Percentiles rank a stretch among this genome's conserved stretches.
Conservation (phyloP, 345 rosid species). For the Populus nigra region DNA sequence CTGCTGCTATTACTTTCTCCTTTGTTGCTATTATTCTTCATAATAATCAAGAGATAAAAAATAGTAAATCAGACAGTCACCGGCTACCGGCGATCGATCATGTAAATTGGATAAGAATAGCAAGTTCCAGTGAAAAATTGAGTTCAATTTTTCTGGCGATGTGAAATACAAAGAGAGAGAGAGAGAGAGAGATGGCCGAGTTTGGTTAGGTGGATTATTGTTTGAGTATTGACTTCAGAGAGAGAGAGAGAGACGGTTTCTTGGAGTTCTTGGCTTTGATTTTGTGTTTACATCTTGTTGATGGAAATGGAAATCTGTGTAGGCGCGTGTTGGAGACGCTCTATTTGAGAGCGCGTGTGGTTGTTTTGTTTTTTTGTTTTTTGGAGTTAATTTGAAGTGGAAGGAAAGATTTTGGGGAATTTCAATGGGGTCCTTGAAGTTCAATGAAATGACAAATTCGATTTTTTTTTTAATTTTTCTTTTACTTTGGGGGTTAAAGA, state of each 20-base stretch:
- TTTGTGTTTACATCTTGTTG: slow-evolving; percentile 10
- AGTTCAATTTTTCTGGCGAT: background rate
- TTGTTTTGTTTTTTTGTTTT: background rate
- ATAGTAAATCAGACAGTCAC: slow-evolving; percentile 15
- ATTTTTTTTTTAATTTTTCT: background rate
- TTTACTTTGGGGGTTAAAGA: background rate
- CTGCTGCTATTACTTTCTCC: slow-evolving; percentile 26
- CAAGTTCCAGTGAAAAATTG: background rate
- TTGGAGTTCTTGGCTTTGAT: slow-evolving; percentile 32
- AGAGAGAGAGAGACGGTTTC: slow-evolving; percentile 30
- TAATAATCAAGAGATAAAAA: slow-evolving; percentile 32
- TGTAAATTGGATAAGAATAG: background rate
- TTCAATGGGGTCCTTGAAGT: background rate
- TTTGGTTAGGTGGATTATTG: slow-evolving; percentile 20
- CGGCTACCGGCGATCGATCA: slow-evolving; percentile 60
- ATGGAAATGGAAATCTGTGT: background rate
- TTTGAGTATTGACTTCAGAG: slow-evolving; percentile 39
- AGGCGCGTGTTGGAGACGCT: background rate
- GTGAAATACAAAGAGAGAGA: slow-evolving; percentile 5
- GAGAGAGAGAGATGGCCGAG: background rate
- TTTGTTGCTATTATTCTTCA: slow-evolving; percentile 53
- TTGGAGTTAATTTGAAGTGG: slow-evolving; percentile 28
- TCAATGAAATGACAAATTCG: background rate
- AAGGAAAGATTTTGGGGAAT: slow-evolving; percentile 13
- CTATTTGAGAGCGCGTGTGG: background rate